A percentile compares a stretch with the other conserved stretches of the same genome.
phyloP scores from a whole-genome alignment of 108 stramenopile genomes.

The Phaeodactylum tricornutum region DNA sequence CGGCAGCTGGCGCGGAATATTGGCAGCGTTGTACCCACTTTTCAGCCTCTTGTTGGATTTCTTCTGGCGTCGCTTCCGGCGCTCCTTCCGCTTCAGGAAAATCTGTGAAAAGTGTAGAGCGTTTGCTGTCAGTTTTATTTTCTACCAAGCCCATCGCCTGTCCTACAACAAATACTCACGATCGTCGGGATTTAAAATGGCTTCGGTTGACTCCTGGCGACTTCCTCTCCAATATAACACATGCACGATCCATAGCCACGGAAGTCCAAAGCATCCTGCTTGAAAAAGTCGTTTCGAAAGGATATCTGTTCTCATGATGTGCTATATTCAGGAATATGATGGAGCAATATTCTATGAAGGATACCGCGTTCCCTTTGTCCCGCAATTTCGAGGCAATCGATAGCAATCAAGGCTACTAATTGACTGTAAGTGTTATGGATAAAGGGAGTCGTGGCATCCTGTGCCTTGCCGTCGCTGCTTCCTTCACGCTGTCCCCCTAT shows the following conservation, averaged over 20 bases:
- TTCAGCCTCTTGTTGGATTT: constrained; percentile 13
- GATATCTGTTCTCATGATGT: constrained; percentile 18
- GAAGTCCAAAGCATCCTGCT: constrained; percentile 59
- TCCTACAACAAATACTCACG: constrained; percentile 2
- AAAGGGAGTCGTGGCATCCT: no score
- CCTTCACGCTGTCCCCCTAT: no score
- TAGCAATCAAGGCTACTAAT: no score
- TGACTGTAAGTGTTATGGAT: no score
- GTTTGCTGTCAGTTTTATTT: neutral
- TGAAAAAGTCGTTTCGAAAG: constrained; percentile 57
- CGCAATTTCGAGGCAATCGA: no score
- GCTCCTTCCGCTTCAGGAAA: constrained; percentile 6
- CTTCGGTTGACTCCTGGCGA: no score
- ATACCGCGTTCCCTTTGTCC: no score
- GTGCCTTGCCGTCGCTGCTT: no score
- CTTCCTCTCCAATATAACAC: constrained; percentile 31
- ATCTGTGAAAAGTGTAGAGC: neutral
- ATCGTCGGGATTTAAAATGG: constrained; percentile 5
- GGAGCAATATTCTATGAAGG: no score
- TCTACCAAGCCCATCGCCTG: neutral
- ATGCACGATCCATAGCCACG: constrained; percentile 84
- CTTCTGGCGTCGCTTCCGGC: neutral
- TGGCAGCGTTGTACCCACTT: constrained; percentile 65
- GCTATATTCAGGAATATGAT: no score
- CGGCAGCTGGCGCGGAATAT: constrained; percentile 24